Conservation (phyloP, 2,329 filamentous ascomycete species). For the Neophaeococcomyces aloes region DNA sequence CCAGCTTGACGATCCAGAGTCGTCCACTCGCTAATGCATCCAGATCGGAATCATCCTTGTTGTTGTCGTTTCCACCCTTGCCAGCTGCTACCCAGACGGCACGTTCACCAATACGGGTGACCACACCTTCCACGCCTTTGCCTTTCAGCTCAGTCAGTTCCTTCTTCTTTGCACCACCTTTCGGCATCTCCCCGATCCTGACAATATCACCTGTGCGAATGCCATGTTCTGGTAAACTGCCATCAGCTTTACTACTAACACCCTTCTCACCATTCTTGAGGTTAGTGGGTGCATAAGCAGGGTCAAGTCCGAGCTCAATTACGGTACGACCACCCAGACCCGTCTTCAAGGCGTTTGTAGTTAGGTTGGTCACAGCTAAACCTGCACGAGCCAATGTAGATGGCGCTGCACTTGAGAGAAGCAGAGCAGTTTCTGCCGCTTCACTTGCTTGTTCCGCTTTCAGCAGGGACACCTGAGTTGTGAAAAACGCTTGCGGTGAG, state of each 20-base stretch:
- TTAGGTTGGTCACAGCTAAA: constrained; percentile 33
- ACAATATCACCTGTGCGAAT: constrained; percentile 41
- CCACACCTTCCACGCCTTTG: constrained; percentile 35
- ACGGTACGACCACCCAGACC: constrained; percentile 87
- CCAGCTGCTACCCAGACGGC: constrained; percentile 37
- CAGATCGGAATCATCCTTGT: constrained; percentile 30
- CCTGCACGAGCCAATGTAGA: constrained; percentile 32
- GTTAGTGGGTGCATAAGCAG: constrained; percentile 46
- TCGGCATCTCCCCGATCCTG: constrained; percentile 31
- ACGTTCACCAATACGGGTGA: constrained; percentile 35
- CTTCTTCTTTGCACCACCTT: constrained; percentile 25
- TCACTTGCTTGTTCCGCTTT: constrained; percentile 36
- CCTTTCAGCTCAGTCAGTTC: constrained; percentile 23
- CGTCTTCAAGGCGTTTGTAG: constrained; percentile 64
- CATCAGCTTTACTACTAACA: constrained; percentile 10
- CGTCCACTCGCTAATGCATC: constrained; percentile 45
- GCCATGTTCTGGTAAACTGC: constrained; percentile 34
- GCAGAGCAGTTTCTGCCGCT: constrained; percentile 33
- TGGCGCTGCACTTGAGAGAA: constrained; percentile 23
- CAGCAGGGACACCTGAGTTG: constrained; percentile 33
- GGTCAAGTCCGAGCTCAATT: constrained; percentile 63
- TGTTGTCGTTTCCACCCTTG: constrained; percentile 23
- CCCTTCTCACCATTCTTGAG: constrained; percentile 12
- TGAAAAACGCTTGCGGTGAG: constrained; percentile 33
- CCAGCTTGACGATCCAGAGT: constrained; percentile 56